Percentiles rank a stretch among this genome's conserved stretches.
phyloP scores from a whole-genome alignment of 176 grass and related monocot species.

The Eragrostis curvula region DNA sequence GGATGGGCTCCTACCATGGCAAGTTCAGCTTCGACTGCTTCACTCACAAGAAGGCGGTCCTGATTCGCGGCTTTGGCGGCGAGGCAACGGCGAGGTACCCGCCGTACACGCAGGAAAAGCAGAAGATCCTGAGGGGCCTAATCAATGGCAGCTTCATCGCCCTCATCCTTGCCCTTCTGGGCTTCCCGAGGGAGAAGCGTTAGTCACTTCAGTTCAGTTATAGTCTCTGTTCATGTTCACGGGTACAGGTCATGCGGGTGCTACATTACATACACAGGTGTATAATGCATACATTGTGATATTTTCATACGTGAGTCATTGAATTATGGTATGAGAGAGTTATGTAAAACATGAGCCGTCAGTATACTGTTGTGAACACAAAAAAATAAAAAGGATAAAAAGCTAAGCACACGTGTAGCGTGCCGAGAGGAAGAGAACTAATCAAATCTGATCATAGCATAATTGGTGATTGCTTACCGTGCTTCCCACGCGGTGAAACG shows the following conservation, averaged over 20 bases:
- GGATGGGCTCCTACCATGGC: constrained; percentile 81
- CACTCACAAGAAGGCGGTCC: constrained; percentile 76
- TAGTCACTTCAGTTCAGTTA: not conserved
- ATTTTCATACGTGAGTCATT: not conserved
- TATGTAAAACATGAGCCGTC: too few species aligned
- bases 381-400: too few species aligned
- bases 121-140: constrained; percentile 72
- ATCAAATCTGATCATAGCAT: too few species aligned
- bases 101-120: constrained; percentile 69
- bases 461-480: too few species aligned
- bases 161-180: constrained; percentile 62
- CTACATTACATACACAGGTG: not conserved
- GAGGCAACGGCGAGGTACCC: constrained; percentile 77
- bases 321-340: too few species aligned
- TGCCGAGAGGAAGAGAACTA: too few species aligned
- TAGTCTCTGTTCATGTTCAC: not conserved
- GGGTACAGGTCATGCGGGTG: not conserved
- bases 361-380: too few species aligned
- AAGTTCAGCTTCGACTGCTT: constrained; percentile 92
- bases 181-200: constrained; percentile 53
- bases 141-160: constrained; percentile 78
- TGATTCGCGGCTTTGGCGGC: constrained; percentile 54
- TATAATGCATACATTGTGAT: not conserved
- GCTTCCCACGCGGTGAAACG: too few species aligned
- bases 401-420: too few species aligned